Base-by-base conservation (phyloP, 768 basidiomycete species). In the Kwoniella mangroviensis region DNA sequence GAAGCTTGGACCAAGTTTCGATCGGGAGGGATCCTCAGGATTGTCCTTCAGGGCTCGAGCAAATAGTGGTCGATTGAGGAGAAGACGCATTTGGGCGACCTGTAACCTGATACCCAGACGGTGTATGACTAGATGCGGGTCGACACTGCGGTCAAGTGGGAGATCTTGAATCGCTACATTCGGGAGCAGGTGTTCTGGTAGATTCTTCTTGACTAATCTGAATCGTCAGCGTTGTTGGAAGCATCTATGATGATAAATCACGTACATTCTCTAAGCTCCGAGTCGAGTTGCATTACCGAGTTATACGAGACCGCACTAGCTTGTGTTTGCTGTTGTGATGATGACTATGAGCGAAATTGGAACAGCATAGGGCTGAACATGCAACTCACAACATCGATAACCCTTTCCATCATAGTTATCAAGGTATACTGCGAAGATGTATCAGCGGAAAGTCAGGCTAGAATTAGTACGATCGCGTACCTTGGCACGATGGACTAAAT, bases 81-180 rank as follows among this genome's bases (percentile, higher is more conserved):
- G 75, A 10, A 83, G 74, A 13, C 81, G 74, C 42, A 74, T 74
- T 42, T 79, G 78, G 15, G 79, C 73, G 40, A 83, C 68, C 13
- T 80, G 71, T 34, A 83, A 65, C 0, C 82, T 74, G 42, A 83
- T 79, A 53, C 72, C 72, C 19, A 81, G 72, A 6, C 82, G 76
- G 28, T 83, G 82, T 40, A 79, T 77, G n/a, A 79, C 78, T 17
- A 78, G 54, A 67, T 83, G 82, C 17, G 82, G 82, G 49, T 79
- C 74, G 7, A 83, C 63, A 34, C 49, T 75, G 40, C 63, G 58
- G 59, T 75, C 73, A 17, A 79, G 62, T 3, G 79, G 79, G 40
- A 83, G 69, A 12, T 71, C 66, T 13, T 72, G 70, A n/a, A 79
- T 79, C 21, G 77, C 69, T 4, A 76, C 60, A 7, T 49, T 56